Percentiles rank a stretch among this genome's conserved stretches.
phyloP scores from a whole-genome alignment of 805 yeast genomes.

The Starmerella apis region DNA sequence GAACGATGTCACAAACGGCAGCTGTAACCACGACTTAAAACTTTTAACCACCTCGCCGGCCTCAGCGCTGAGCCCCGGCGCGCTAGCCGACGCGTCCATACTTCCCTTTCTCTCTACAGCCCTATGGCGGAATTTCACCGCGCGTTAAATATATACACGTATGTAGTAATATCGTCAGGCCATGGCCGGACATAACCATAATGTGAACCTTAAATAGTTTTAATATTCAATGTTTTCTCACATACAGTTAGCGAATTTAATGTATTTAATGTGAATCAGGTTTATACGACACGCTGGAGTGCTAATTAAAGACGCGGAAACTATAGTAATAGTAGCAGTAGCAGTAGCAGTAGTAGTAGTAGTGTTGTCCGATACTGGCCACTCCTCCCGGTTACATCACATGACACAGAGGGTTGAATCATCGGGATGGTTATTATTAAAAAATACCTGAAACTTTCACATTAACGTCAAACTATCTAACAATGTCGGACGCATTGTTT shows the following conservation, averaged over 20 bases:
- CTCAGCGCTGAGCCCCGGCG: background rate
- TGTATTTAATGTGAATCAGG: too few species aligned
- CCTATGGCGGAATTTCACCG: background rate
- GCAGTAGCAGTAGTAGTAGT: too few species aligned
- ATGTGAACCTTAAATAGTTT: too few species aligned
- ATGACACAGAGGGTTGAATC: background rate
- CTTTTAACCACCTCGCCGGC: background rate
- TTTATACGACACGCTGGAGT: too few species aligned
- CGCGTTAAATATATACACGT: background rate
- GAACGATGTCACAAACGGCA: slow-evolving; percentile 55
- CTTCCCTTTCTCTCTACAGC: too few species aligned
- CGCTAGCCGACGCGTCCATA: slow-evolving; percentile 4
- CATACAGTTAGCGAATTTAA: too few species aligned
- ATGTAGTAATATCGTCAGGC: slow-evolving; percentile 3
- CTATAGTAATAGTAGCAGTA: too few species aligned
- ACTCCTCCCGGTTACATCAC: slow-evolving; percentile 1
- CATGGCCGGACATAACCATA: too few species aligned
- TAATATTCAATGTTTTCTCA: too few species aligned
- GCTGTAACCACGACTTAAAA: slow-evolving; percentile 6
- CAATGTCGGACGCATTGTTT: slow-evolving; percentile 27
- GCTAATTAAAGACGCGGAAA: too few species aligned
- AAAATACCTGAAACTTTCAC: background rate
- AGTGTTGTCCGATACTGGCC: too few species aligned
- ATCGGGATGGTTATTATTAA: background rate
- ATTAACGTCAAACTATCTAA: background rate